These are phyloP conservation scores for Iris macrosiphon DNA, from an alignment of 106 monocot genomes.

Conservation along the genomic window DNA sequence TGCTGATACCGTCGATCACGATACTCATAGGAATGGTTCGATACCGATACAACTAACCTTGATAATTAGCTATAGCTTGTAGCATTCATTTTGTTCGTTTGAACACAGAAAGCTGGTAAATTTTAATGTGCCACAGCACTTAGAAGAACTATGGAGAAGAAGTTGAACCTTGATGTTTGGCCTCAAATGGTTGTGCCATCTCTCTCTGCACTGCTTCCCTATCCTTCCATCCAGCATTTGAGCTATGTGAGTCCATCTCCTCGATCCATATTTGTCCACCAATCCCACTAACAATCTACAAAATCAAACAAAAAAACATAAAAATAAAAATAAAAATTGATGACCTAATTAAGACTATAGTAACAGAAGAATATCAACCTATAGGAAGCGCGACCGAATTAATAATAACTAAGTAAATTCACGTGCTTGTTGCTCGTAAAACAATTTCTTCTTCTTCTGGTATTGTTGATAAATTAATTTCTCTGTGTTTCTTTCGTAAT, in stretches of 20 bases:
- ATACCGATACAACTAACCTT: neutral
- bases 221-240: slow-evolving; percentile 46
- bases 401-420: neutral
- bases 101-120: neutral
- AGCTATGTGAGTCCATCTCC: slow-evolving; percentile 65
- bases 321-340: neutral
- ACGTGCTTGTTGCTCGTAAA: too few relatives aligned
- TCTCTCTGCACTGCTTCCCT: slow-evolving; percentile 76
- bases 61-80: neutral
- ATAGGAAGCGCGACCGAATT: neutral
- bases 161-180: slow-evolving; percentile 68
- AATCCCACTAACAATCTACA: slow-evolving; percentile 34
- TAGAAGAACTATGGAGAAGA: neutral
- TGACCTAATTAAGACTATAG: neutral
- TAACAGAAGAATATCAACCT: neutral
- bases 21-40: too few relatives aligned
- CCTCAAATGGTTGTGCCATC: slow-evolving; percentile 84
- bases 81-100: too few relatives aligned
- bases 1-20: too few relatives aligned
- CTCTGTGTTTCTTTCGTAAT: too few relatives aligned
- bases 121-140: neutral
- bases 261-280: slow-evolving; percentile 59
- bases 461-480: too few relatives aligned
- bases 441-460: too few relatives aligned
- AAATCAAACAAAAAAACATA: neutral